These are phyloP conservation scores for Rhododendron kiyosumense DNA, from an alignment of 148 eudicot genomes.

Conservation along the genomic window DNA sequence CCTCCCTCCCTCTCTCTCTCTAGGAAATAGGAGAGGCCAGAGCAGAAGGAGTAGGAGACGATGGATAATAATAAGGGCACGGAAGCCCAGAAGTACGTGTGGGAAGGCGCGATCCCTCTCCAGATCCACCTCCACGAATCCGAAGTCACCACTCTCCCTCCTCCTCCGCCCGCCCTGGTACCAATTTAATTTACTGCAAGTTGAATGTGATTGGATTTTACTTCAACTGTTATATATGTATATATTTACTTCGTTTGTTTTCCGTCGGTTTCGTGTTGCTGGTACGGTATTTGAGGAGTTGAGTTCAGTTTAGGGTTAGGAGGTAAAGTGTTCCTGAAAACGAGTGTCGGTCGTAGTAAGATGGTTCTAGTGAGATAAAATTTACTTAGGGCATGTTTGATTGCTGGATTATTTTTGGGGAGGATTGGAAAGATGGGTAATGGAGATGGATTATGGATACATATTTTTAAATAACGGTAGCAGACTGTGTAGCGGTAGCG, in stretches of 20 bases:
- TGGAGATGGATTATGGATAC: background rate
- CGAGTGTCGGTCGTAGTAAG: background rate
- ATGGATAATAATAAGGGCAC: slow-evolving; percentile 29
- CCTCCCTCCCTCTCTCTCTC: background rate
- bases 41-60: slow-evolving; percentile 1
- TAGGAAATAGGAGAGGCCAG: background rate
- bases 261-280: background rate
- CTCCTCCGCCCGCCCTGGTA: slow-evolving; percentile 89
- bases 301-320: background rate
- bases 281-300: no score
- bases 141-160: slow-evolving; percentile 91
- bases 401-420: background rate
- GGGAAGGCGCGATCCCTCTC: slow-evolving; percentile 85
- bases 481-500: background rate
- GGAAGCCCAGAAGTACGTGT: slow-evolving; percentile 59
- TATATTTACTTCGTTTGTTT: background rate
- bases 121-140: slow-evolving; percentile 92
- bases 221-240: background rate
- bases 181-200: background rate
- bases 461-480: no score
- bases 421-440: background rate
- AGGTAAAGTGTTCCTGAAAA: background rate
- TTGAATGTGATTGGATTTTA: background rate
- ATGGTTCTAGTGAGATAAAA: background rate
- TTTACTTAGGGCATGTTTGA: background rate